A percentile compares a stretch with the other conserved stretches of the same genome.
These are phyloP conservation scores for Pythium myriotylum DNA, from an alignment of 352 stramenopile genomes.

Conservation along the genomic window DNA sequence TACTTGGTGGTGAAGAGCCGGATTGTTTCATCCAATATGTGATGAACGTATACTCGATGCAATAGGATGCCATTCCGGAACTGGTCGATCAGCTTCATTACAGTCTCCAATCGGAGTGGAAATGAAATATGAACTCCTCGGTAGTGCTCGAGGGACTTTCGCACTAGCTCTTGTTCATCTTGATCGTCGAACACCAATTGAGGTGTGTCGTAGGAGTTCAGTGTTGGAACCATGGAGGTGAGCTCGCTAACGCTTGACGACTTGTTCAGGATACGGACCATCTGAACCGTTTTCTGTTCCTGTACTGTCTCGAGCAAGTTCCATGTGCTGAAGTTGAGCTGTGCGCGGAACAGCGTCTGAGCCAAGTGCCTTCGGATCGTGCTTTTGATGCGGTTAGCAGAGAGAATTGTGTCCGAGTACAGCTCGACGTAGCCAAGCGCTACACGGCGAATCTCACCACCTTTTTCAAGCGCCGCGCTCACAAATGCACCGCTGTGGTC, in stretches of 20 bases:
- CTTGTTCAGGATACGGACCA: slow-evolving; percentile 86
- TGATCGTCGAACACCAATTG: slow-evolving; percentile 48
- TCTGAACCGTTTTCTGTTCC: slow-evolving; percentile 83
- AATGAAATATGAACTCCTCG: slow-evolving; percentile 74
- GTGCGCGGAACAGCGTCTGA: slow-evolving; percentile 75
- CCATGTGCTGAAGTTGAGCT: slow-evolving; percentile 88
- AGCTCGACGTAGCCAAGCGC: slow-evolving; percentile 73
- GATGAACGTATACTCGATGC: slow-evolving; percentile 75
- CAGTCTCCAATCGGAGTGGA: slow-evolving; percentile 71
- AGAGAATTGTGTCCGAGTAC: slow-evolving; percentile 78
- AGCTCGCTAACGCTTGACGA: slow-evolving; percentile 82
- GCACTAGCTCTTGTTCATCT: slow-evolving; percentile 61
- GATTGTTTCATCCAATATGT: slow-evolving; percentile 71
- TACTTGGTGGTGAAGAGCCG: slow-evolving; percentile 54
- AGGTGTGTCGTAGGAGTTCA: slow-evolving; percentile 70
- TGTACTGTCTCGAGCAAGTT: slow-evolving; percentile 80
- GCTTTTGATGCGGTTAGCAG: slow-evolving; percentile 83
- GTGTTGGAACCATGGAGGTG: slow-evolving; percentile 74
- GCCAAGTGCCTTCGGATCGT: slow-evolving; percentile 70
- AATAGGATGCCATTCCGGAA: slow-evolving; percentile 85
- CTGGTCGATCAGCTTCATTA: slow-evolving; percentile 82
- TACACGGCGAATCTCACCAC: slow-evolving; percentile 44
- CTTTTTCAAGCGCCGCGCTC: slow-evolving; percentile 58
- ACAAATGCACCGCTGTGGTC: slow-evolving; percentile 58
- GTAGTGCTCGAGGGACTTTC: slow-evolving; percentile 68